These are phyloP conservation scores for Globisporangium spiculum DNA, from an alignment of 352 stramenopile species.

Conservation along the genomic window DNA sequence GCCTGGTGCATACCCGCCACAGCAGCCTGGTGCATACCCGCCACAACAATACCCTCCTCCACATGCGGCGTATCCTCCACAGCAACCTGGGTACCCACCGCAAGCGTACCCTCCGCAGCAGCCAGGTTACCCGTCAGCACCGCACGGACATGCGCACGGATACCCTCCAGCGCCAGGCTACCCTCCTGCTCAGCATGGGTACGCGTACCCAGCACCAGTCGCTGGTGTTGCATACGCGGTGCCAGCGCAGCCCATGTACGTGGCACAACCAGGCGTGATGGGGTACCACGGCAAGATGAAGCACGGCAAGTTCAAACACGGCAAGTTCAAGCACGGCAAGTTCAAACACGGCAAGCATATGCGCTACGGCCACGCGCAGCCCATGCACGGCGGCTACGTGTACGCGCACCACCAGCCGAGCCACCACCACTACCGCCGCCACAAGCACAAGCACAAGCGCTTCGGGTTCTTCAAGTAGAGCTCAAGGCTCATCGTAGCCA, in stretches of 20 bases:
- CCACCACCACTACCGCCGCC: constrained; percentile 19
- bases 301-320: constrained; percentile 21
- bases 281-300: constrained; percentile 29
- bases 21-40: constrained; percentile 12
- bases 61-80: not conserved
- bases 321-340: constrained; percentile 21
- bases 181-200: constrained; percentile 9
- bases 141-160: not conserved
- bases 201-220: constrained; percentile 15
- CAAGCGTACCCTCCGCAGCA: constrained; percentile 7
- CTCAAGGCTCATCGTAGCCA: not conserved
- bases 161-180: constrained; percentile 17
- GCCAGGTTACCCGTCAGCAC: constrained; percentile 12
- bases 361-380: constrained; percentile 19
- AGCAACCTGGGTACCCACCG: not conserved
- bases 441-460: constrained; percentile 33
- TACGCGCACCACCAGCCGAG: constrained; percentile 10
- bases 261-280: constrained; percentile 26
- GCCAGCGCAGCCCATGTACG: constrained; percentile 24
- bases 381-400: constrained; percentile 14
- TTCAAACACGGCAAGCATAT: constrained; percentile 22
- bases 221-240: not conserved
- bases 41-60: not conserved
- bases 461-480: constrained; percentile 34
- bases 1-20: constrained; percentile 11